Conservation (phyloP, 805 yeast genomes). For the Blastobotrys attinorum region DNA sequence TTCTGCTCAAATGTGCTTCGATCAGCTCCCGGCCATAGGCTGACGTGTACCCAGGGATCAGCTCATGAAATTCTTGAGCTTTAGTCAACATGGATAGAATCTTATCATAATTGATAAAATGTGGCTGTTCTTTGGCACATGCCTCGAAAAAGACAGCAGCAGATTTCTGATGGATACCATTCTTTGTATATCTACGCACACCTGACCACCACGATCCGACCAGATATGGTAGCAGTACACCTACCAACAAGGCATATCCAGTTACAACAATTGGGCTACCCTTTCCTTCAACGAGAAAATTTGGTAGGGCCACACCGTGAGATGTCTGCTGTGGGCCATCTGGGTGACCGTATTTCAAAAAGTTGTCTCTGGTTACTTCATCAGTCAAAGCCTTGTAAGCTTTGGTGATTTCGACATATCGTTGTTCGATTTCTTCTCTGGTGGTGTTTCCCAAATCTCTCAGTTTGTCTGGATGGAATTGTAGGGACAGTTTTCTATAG, state of each 20-base stretch:
- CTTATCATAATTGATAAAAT: constrained; percentile 46
- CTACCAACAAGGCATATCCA: constrained; percentile 64
- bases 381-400: constrained; percentile 96
- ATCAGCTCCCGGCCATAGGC: constrained; percentile 44
- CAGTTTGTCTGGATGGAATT: constrained; percentile 90
- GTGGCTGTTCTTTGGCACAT: constrained; percentile 52
- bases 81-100: constrained; percentile 52
- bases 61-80: constrained; percentile 54
- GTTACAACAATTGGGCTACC: constrained; percentile 59
- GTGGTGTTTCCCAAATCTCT: constrained; percentile 47
- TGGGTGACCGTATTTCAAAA: constrained; percentile 86
- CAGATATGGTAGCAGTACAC: constrained; percentile 65
- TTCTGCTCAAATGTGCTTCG: constrained; percentile 51
- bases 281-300: constrained; percentile 77
- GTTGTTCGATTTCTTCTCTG: constrained; percentile 61
- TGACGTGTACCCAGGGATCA: constrained; percentile 33
- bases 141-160: constrained; percentile 69
- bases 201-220: constrained; percentile 90
- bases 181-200: constrained; percentile 70
- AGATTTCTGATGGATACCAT: constrained; percentile 76
- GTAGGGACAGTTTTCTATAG: constrained; percentile 79
- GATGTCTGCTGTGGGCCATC: constrained; percentile 90
- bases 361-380: constrained; percentile 74
- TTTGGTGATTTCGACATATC: constrained; percentile 72
- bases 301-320: constrained; percentile 94